These are phyloP conservation scores for Ceratocystis cubensis DNA, from an alignment of 2,329 filamentous ascomycete genomes.

Conservation along the genomic window DNA sequence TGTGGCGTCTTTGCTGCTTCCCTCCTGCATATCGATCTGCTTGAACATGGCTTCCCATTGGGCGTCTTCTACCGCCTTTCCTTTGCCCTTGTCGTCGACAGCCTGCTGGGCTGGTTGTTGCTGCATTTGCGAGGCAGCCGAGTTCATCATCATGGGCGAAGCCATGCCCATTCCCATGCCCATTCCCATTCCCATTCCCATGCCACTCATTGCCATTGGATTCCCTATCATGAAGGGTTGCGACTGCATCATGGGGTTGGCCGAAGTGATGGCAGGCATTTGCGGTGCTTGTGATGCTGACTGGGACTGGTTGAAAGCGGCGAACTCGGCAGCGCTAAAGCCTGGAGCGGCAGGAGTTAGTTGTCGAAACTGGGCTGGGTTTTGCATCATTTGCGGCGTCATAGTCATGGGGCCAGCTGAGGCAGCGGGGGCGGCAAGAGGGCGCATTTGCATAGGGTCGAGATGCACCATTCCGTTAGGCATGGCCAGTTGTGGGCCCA, in stretches of 20 bases:
- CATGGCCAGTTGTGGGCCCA: slow-evolving; percentile 44
- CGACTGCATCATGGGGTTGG: slow-evolving; percentile 21
- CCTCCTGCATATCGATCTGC: slow-evolving; percentile 52
- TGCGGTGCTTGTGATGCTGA: slow-evolving; percentile 42
- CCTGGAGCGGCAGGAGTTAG: slow-evolving; percentile 37
- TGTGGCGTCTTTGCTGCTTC: slow-evolving; percentile 41
- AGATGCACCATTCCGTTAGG: slow-evolving; percentile 38
- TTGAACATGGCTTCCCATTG: slow-evolving; percentile 97
- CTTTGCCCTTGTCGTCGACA: slow-evolving; percentile 60
- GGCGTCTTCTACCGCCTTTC: slow-evolving; percentile 81
- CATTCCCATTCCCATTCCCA: slow-evolving; percentile 31
- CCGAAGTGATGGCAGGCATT: slow-evolving; percentile 39
- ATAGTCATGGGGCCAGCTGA: slow-evolving; percentile 40
- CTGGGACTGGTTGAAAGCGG: slow-evolving; percentile 64
- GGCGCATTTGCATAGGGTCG: slow-evolving; percentile 33
- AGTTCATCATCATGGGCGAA: slow-evolving; percentile 46
- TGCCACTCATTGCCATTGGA: slow-evolving; percentile 46
- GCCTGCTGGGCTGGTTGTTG: slow-evolving; percentile 35
- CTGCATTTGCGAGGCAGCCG: slow-evolving; percentile 19
- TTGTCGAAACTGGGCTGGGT: slow-evolving; percentile 22
- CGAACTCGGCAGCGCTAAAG: slow-evolving; percentile 77
- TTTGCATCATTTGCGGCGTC: slow-evolving; percentile 35
- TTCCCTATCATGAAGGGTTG: slow-evolving; percentile 33
- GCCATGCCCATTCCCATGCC: slow-evolving; percentile 40
- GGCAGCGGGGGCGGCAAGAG: slow-evolving; percentile 9